These are phyloP conservation scores for Petrea volubilis DNA, from an alignment of 257 asterid genomes.

Conservation along the genomic window DNA sequence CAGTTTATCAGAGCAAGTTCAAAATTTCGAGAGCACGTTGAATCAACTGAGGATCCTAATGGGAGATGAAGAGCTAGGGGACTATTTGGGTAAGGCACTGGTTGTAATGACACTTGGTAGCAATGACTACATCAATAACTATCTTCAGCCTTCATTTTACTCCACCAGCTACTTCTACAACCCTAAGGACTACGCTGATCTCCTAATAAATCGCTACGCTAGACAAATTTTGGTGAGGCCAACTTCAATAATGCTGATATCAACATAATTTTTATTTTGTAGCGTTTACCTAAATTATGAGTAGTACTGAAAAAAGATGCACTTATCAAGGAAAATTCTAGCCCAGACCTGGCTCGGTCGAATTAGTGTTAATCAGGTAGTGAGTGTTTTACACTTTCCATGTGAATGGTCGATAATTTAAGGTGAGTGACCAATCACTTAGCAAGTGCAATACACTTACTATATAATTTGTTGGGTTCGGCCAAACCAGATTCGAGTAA, in stretches of 20 bases:
- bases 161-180: conserved; percentile 46
- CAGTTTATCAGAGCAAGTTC: conserved; percentile 53
- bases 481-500: too few relatives aligned
- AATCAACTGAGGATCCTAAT: conserved; percentile 34
- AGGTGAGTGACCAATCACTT: too few relatives aligned
- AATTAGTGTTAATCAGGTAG: too few relatives aligned
- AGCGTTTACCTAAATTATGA: background rate
- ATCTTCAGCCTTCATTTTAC: conserved; percentile 56
- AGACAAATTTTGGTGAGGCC: conserved; percentile 49
- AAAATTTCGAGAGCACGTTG: conserved; percentile 51
- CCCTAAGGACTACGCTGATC: conserved; percentile 59
- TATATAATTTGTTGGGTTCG: too few relatives aligned
- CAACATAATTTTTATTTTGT: background rate
- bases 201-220: conserved; percentile 53
- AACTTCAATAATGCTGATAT: background rate
- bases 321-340: too few relatives aligned
- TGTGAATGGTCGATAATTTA: too few relatives aligned
- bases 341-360: too few relatives aligned
- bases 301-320: too few relatives aligned
- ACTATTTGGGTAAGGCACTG: conserved; percentile 49
- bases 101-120: conserved; percentile 59
- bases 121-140: conserved; percentile 74
- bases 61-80: conserved; percentile 38
- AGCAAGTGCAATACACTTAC: too few relatives aligned
- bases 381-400: too few relatives aligned